Evolutionary conservation across 805 yeast species (phyloP), one percentile per base, ranked within the genome.

Genomic region (Starmerella vaccinii): DNA sequence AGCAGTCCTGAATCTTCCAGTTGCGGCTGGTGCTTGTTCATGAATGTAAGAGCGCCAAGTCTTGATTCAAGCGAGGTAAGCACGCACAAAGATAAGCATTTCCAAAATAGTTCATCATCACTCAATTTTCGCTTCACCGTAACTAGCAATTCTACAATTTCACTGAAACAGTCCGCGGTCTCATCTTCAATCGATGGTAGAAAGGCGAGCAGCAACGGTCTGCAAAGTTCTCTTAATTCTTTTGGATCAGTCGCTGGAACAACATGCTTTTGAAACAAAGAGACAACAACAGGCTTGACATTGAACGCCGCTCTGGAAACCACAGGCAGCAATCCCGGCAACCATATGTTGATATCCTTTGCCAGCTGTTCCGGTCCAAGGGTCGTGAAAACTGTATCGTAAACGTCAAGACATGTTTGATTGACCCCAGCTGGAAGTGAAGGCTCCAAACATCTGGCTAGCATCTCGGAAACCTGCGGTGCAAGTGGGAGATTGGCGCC

Each of bases 371-470:
- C 78, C 0, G 65, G 61, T 1, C 83, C 82, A 32, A 90, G 67
- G 27, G 78, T 75, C 33, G 72, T 73, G 67, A 92, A 86, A 2
- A 90, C 76, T 48, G 71, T 69, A 21, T 76, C 78, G 64, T 89
- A 92, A 1, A 89, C 77, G 50, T 81, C 86, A 37, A 92, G 67
- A 0, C 96, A 76, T 62, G 87, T 92, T 57, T 83, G 84, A 64
- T 92, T 98, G 0, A 92, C 99, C 8, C 99, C 98, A 45, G 95
- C 84, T 0, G 99, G 98, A 10, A 92, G 72, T 46, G 74, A 74
- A 0, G 94, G 81, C 2, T 88, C 79, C 26, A 90, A 69, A 54
- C 97, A 92, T 38, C 82, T 77, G 0, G 95, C 78, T 46, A 92
- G 71, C 37, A 82, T 72, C 53, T 77, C 76, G 30, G 95, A 78